Percentiles rank a stretch among this genome's conserved stretches.
These are phyloP conservation scores for Sutorius australiensis DNA, from an alignment of 768 basidiomycete genomes.

Conservation along the genomic window DNA sequence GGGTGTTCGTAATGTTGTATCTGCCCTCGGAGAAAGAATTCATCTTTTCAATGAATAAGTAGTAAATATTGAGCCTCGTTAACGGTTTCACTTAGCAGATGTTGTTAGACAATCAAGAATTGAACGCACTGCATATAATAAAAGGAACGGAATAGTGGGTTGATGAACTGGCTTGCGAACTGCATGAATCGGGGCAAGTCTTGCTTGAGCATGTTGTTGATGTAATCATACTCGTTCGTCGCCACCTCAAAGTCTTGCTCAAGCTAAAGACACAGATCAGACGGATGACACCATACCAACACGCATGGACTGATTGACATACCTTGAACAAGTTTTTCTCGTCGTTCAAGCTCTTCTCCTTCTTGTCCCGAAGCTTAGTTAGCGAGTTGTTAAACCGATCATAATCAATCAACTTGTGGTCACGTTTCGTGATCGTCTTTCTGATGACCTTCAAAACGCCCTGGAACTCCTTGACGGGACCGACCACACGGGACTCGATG, in stretches of 20 bases:
- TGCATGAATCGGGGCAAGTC: conserved; percentile 93
- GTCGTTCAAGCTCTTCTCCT: conserved; percentile 92
- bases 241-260: conserved; percentile 96
- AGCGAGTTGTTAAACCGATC: conserved; percentile 96
- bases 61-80: conserved; percentile 84
- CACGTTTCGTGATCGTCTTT: conserved; percentile 93
- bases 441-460: conserved; percentile 81
- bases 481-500: conserved; percentile 81
- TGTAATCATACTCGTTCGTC: conserved; percentile 89
- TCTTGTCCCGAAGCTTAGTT: conserved; percentile 95
- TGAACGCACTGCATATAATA: conserved; percentile 95
- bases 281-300: neutral
- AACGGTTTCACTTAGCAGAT: neutral
- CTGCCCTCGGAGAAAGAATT: conserved; percentile 79
- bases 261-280: conserved; percentile 43
- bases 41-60: conserved; percentile 91
- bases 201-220: conserved; percentile 84
- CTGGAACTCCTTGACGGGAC: conserved; percentile 87
- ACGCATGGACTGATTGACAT: conserved; percentile 11
- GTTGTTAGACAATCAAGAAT: neutral
- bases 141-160: conserved; percentile 97
- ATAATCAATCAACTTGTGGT: conserved; percentile 95
- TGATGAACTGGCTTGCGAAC: conserved; percentile 84
- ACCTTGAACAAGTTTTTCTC: conserved; percentile 98
- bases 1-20: conserved; percentile 64